Percentiles rank a stretch among this genome's conserved stretches.
These are phyloP conservation scores for Yamadazyma atmosphaerica DNA, from an alignment of 1,139 yeast species.

Conservation along the genomic window DNA sequence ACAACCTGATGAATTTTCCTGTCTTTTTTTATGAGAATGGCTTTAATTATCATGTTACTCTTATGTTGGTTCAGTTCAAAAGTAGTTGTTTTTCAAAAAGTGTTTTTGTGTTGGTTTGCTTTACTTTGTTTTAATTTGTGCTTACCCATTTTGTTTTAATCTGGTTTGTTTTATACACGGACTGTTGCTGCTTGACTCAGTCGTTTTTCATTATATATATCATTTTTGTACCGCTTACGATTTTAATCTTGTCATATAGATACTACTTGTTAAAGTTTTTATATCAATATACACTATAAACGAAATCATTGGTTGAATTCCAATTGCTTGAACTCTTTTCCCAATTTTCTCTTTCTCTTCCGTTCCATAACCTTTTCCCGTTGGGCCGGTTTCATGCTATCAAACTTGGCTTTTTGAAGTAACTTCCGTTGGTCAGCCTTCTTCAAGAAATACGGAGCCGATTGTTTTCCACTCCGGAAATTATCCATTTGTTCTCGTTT, in stretches of 20 bases:
- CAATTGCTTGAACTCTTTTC: slow-evolving; percentile 84
- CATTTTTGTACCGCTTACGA: neutral
- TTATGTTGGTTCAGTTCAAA: too few relatives aligned
- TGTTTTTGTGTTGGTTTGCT: neutral
- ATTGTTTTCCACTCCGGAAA: slow-evolving; percentile 49
- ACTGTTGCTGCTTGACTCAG: neutral
- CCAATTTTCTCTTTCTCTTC: slow-evolving; percentile 89
- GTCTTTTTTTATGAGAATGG: too few relatives aligned
- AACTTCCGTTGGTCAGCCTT: slow-evolving; percentile 80
- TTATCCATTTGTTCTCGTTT: slow-evolving; percentile 48
- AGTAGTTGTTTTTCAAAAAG: too few relatives aligned
- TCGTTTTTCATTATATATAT: neutral
- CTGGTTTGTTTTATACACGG: slow-evolving; percentile 1
- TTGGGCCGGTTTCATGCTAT: slow-evolving; percentile 77
- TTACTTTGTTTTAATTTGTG: neutral
- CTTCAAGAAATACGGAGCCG: slow-evolving; percentile 64
- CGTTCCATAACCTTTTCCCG: slow-evolving; percentile 88
- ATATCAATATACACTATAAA: neutral
- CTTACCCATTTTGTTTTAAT: neutral
- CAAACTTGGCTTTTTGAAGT: slow-evolving; percentile 86
- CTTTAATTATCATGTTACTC: too few relatives aligned
- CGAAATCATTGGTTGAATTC: slow-evolving; percentile 42
- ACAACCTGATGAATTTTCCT: too few relatives aligned
- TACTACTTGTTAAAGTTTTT: slow-evolving; percentile 2
- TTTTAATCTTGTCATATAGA: slow-evolving; percentile 7